phyloP scores from a whole-genome alignment of 768 basidiomycete genomes.

The Trametes cingulata region DNA sequence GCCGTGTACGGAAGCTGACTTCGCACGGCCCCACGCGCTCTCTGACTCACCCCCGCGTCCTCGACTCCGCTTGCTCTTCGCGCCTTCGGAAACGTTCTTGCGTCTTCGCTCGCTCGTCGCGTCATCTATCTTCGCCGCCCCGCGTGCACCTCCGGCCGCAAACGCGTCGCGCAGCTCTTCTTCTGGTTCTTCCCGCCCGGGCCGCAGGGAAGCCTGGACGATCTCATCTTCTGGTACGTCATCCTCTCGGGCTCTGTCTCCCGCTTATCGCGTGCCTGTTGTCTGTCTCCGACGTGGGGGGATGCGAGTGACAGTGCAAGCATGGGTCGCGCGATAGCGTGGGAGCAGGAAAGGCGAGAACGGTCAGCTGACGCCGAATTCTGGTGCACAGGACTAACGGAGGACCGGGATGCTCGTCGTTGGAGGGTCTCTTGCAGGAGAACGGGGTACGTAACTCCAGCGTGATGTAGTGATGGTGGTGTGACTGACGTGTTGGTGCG shows the following conservation, averaged over 20 bases:
- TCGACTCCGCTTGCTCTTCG: neutral
- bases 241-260: neutral
- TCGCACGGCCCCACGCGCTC: neutral
- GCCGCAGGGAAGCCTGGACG: constrained; percentile 67
- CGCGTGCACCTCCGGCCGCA: neutral
- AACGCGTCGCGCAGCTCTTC: constrained; percentile 51
- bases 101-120: neutral
- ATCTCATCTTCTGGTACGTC: constrained; percentile 71
- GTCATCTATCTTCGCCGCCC: no score
- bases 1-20: neutral
- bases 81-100: neutral
- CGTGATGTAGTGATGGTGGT: neutral
- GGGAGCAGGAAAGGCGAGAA: neutral
- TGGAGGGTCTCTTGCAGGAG: constrained; percentile 72
- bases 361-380: neutral
- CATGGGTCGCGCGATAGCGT: neutral
- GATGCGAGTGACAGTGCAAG: no score
- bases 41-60: neutral
- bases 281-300: no score
- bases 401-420: constrained; percentile 77
- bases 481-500: neutral
- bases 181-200: constrained; percentile 88
- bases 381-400: constrained; percentile 62
- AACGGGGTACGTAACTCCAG: constrained; percentile 58
- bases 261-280: neutral